These are phyloP conservation scores for Citrullus colocynthis DNA, from an alignment of 306 rosid species.

Conservation along the genomic window DNA sequence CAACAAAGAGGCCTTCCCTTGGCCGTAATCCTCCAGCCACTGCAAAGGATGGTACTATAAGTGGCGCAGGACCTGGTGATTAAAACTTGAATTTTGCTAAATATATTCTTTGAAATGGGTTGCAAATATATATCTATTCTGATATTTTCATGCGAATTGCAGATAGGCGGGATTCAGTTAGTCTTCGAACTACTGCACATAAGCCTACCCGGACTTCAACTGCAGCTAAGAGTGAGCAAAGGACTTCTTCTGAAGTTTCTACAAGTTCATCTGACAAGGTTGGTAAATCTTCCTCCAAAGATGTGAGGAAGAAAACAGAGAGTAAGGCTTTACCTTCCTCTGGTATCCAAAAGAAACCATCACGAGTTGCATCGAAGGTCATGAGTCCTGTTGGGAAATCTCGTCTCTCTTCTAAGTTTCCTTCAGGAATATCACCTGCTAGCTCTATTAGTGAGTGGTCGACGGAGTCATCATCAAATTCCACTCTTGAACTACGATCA, in stretches of 20 bases:
- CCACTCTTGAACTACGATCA: conserved; percentile 26
- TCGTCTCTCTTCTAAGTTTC: conserved; percentile 33
- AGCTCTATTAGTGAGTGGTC: conserved; percentile 90
- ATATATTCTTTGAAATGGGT: conserved; percentile 6
- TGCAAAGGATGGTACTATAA: conserved; percentile 32
- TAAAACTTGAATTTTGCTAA: conserved; percentile 14
- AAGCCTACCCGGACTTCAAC: conserved; percentile 21
- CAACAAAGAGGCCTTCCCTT: conserved; percentile 50
- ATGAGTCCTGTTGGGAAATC: conserved; percentile 30
- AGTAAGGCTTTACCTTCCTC: conserved; percentile 27
- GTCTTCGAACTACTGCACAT: conserved; percentile 27
- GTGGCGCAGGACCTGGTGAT: conserved; percentile 34
- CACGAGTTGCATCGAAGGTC: conserved; percentile 28
- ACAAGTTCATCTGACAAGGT: conserved; percentile 24
- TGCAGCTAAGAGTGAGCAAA: conserved; percentile 30
- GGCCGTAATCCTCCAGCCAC: conserved; percentile 28
- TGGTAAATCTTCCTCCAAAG: conserved; percentile 34
- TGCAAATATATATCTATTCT: background rate
- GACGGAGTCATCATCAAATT: conserved; percentile 59
- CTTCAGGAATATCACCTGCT: conserved; percentile 65
- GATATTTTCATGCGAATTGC: conserved; percentile 17
- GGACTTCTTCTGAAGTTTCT: conserved; percentile 30
- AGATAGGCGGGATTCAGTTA: conserved; percentile 38
- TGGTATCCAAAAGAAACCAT: conserved; percentile 33
- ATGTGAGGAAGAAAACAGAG: conserved; percentile 29